Conservation (phyloP, 2,329 filamentous ascomycete species). For the Penicillium paneum region DNA sequence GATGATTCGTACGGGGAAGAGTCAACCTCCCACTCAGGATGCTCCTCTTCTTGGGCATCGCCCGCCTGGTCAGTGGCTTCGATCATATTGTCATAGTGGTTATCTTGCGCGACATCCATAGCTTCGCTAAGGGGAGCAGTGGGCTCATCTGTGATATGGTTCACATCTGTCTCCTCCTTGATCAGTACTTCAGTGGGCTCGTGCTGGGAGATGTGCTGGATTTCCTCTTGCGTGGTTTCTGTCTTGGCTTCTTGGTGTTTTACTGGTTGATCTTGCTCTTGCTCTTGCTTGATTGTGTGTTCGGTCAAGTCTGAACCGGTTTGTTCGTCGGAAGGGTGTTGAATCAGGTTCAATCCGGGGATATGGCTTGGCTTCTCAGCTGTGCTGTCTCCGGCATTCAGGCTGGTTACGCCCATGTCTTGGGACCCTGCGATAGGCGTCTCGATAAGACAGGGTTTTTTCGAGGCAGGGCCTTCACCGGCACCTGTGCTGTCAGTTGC, state of each 20-base stretch:
- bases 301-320: background rate
- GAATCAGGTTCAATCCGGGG: slow-evolving; percentile 39
- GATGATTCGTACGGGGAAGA: slow-evolving; percentile 72
- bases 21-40: slow-evolving; percentile 81
- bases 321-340: slow-evolving; percentile 15
- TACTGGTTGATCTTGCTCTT: background rate
- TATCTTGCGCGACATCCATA: slow-evolving; percentile 29
- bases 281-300: slow-evolving; percentile 2
- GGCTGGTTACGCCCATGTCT: slow-evolving; percentile 10
- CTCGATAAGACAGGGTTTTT: slow-evolving; percentile 29
- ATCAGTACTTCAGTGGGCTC: background rate
- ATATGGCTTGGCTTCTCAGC: slow-evolving; percentile 25
- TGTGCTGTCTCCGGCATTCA: slow-evolving; percentile 5
- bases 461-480: slow-evolving; percentile 24
- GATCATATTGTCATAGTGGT: slow-evolving; percentile 4
- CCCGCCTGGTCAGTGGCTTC: slow-evolving; percentile 3
- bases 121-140: slow-evolving; percentile 15
- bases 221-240: background rate
- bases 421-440: slow-evolving; percentile 31
- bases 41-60: slow-evolving; percentile 45
- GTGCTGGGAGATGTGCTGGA: background rate
- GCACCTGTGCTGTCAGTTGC: slow-evolving; percentile 14
- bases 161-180: slow-evolving; percentile 2
- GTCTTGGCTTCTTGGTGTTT: background rate
- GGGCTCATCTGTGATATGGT: background rate